Conservation (phyloP, 306 rosid genomes). For the Cicer yamashitae region DNA sequence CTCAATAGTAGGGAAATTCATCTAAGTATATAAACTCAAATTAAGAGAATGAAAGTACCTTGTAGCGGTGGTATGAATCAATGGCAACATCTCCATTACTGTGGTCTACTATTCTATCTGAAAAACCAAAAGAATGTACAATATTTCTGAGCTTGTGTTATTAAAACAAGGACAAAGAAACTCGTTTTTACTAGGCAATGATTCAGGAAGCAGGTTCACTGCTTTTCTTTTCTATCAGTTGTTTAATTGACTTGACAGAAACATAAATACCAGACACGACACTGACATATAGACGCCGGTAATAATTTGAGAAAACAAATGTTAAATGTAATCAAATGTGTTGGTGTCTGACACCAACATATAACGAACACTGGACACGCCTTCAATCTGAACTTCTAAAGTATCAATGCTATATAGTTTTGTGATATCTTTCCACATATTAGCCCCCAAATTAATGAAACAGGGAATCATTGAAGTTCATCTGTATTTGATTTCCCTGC, state of each 20-base stretch:
- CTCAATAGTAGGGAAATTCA: constrained; percentile 1
- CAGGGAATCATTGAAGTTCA: neutral
- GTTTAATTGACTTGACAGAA: too few species aligned
- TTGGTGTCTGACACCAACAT: too few species aligned
- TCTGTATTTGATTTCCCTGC: neutral
- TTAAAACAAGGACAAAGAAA: neutral
- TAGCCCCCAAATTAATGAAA: neutral
- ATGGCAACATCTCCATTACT: constrained; percentile 60
- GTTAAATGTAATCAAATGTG: too few species aligned
- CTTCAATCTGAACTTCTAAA: too few species aligned
- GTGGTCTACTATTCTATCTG: constrained; percentile 60
- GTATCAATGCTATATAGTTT: too few species aligned
- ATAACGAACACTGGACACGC: too few species aligned
- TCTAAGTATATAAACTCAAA: constrained; percentile 16
- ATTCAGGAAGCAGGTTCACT: neutral
- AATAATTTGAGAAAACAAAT: too few species aligned
- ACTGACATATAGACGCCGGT: too few species aligned
- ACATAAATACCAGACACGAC: too few species aligned
- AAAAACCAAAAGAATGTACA: constrained; percentile 35
- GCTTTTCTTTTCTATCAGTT: neutral
- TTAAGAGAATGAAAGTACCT: constrained; percentile 53
- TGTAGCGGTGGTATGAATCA: constrained; percentile 70
- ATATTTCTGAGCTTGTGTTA: neutral
- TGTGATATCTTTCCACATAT: neutral
- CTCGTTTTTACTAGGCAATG: neutral